Percentiles rank a stretch among this genome's conserved stretches.
phyloP scores from a whole-genome alignment of 2,329 filamentous ascomycete species.

The Claviceps monticola region DNA sequence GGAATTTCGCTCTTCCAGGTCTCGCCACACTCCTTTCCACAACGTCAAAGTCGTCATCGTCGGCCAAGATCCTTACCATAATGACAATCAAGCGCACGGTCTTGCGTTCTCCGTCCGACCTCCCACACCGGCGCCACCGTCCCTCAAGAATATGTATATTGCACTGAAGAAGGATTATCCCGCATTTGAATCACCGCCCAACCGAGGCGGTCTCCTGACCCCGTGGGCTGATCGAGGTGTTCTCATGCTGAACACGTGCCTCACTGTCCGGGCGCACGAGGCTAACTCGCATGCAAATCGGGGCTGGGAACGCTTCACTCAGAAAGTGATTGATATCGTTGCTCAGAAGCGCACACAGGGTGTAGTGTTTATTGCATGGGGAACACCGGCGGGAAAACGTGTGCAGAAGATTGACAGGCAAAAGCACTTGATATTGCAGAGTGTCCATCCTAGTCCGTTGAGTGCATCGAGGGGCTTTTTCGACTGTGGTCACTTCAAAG shows the following conservation, averaged over 20 bases:
- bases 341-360: constrained; percentile 62
- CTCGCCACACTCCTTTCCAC: constrained; percentile 71
- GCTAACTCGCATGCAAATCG: constrained; percentile 73
- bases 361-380: constrained; percentile 94
- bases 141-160: constrained; percentile 86
- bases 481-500: constrained; percentile 67
- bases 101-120: constrained; percentile 90
- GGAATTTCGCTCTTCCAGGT: background rate
- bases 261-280: constrained; percentile 83
- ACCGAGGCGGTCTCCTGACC: constrained; percentile 68
- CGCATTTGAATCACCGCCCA: constrained; percentile 57
- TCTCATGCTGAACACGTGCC: constrained; percentile 82
- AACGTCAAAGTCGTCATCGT: constrained; percentile 86
- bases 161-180: constrained; percentile 83
- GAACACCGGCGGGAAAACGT: constrained; percentile 66
- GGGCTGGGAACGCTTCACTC: constrained; percentile 90
- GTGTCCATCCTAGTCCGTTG: constrained; percentile 86
- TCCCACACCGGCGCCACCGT: constrained; percentile 77
- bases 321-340: constrained; percentile 79
- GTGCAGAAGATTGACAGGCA: constrained; percentile 58
- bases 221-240: constrained; percentile 93
- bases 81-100: constrained; percentile 87
- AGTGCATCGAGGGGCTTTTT: constrained; percentile 75
- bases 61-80: constrained; percentile 96
- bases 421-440: constrained; percentile 70